These are phyloP conservation scores for Triticum turgidum DNA, from an alignment of 176 grass and related monocot species.

Conservation along the genomic window DNA sequence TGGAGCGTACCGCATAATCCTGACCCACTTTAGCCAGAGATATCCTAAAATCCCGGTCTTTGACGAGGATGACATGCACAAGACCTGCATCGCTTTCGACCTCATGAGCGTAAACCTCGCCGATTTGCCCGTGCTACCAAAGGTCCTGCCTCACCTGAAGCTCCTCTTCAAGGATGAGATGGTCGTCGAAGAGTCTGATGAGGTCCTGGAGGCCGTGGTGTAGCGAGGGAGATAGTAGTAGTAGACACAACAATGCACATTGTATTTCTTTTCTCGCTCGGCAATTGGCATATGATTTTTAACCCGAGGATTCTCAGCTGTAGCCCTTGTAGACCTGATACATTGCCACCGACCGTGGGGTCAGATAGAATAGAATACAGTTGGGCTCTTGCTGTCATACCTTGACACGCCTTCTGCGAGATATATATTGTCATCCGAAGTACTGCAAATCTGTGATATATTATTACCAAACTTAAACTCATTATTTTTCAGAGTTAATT, in stretches of 20 bases:
- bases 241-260: slow-evolving; percentile 3
- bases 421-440: not conserved
- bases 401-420: not conserved
- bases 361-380: slow-evolving; percentile 16
- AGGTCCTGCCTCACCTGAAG: slow-evolving; percentile 80
- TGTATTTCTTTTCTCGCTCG: not conserved
- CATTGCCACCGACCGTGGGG: not conserved
- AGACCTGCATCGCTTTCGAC: slow-evolving; percentile 83
- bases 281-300: slow-evolving; percentile 15
- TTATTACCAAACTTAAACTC: no score
- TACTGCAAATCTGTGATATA: not conserved
- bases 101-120: slow-evolving; percentile 80
- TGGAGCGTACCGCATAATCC: slow-evolving; percentile 72
- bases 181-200: slow-evolving; percentile 57
- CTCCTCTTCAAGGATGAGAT: slow-evolving; percentile 74
- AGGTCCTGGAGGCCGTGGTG: slow-evolving; percentile 54
- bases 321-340: slow-evolving; percentile 12
- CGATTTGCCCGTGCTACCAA: slow-evolving; percentile 67
- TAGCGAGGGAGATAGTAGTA: slow-evolving; percentile 43
- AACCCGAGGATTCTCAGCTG: slow-evolving; percentile 5
- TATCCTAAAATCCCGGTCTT: slow-evolving; percentile 93
- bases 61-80: slow-evolving; percentile 71
- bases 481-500: no score
- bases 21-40: slow-evolving; percentile 97
- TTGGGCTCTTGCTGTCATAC: not conserved